A percentile compares a stretch with the other conserved stretches of the same genome.
phyloP scores from a whole-genome alignment of 225 moss, liverwort and hornwort genomes.

The Pseudoscleropodium purum region DNA sequence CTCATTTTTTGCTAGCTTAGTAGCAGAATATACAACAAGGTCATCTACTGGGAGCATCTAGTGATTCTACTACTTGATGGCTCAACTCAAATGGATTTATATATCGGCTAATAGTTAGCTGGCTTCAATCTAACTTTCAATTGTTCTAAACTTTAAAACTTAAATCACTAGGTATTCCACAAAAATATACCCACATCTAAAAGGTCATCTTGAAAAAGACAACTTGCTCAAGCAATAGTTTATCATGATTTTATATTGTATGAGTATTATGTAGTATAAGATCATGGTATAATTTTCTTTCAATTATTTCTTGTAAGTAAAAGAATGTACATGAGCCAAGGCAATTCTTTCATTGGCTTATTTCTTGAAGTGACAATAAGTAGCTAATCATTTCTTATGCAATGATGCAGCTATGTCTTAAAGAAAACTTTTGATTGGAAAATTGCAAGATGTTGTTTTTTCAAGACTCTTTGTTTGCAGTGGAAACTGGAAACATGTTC shows the following conservation, averaged over 20 bases:
- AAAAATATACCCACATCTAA: not conserved
- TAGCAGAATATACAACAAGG: constrained; percentile 40
- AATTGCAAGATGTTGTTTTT: not conserved
- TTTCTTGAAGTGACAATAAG: not conserved
- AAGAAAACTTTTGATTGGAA: not conserved
- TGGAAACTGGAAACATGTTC: not conserved
- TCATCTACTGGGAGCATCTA: constrained; percentile 25
- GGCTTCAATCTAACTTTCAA: not conserved
- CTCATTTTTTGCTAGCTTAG: constrained; percentile 41
- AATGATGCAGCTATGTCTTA: not conserved
- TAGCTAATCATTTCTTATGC: not conserved
- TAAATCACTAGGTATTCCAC: not conserved
- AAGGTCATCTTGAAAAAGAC: not conserved
- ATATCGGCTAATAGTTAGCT: not conserved
- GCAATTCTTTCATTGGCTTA: not conserved
- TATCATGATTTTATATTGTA: not conserved
- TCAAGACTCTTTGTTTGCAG: not conserved
- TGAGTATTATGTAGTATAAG: not conserved
- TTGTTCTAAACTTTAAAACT: not conserved
- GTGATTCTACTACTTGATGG: not conserved
- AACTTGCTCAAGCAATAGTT: not conserved
- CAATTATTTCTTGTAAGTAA: not conserved
- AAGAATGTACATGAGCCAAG: not conserved
- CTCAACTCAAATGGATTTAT: not conserved
- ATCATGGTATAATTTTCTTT: not conserved